These are phyloP conservation scores for Solanum chmielewskii DNA, from an alignment of 257 asterid species.

Conservation along the genomic window DNA sequence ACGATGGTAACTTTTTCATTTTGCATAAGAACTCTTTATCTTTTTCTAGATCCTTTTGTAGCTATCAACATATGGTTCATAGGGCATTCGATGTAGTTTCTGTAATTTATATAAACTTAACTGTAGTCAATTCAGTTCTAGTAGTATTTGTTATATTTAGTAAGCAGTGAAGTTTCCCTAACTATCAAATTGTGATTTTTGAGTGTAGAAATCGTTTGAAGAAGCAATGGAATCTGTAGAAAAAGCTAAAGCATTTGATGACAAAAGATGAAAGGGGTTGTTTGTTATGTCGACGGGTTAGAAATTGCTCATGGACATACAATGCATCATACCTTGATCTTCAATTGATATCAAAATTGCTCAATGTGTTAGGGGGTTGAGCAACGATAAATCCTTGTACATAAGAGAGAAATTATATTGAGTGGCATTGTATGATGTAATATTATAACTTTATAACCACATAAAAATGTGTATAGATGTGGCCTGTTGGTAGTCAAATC, in stretches of 20 bases:
- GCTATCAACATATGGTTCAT: not conserved
- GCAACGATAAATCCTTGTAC: not conserved
- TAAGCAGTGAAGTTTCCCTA: not conserved
- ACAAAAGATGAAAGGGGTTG: constrained; percentile 1
- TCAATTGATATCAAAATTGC: not conserved
- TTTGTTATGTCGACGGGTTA: not conserved
- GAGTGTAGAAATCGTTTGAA: constrained; percentile 63
- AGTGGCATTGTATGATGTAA: not conserved
- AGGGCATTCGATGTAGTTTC: not conserved
- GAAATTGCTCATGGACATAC: not conserved
- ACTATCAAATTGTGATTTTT: not conserved
- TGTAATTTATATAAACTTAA: not conserved
- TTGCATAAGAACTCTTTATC: not conserved
- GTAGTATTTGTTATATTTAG: not conserved
- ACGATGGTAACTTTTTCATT: not conserved
- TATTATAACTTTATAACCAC: not conserved
- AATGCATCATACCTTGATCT: not conserved
- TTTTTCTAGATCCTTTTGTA: not conserved
- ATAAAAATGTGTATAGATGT: not conserved
- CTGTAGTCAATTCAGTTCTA: not conserved
- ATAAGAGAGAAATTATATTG: not conserved
- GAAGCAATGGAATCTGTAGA: constrained; percentile 62
- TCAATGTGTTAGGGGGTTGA: not conserved
- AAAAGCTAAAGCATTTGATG: constrained; percentile 48
- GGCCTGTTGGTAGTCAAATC: not conserved